Evolutionary conservation across 2,329 filamentous ascomycete genomes (phyloP), one percentile per base, ranked within the genome.

Genomic region (Fusarium sp.): DNA sequence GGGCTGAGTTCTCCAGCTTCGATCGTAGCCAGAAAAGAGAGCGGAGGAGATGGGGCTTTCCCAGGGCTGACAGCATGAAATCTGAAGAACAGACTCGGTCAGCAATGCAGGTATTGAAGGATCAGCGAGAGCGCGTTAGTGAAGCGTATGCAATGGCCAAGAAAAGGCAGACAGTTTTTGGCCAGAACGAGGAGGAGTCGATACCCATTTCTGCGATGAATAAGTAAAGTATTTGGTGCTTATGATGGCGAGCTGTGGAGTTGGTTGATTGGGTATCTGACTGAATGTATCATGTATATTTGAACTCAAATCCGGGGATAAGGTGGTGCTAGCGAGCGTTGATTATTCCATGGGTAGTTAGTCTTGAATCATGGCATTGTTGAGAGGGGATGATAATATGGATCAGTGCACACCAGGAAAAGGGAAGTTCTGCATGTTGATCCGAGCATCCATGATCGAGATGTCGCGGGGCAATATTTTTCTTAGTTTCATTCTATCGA

Each of bases 1-100:
- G 74, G 75, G 68, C 79, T 44, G 72, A 70, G 56, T 72, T 75
- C 49, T 75, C 76, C 32, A 75, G 74, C 58, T 65, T 51, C n/a
- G 61, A 71, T 7, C 68, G 72, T 11, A 63, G 62, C 19, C 49
- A 62, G 26, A 56, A 42, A 36, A 44, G 50, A 24, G 66, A 64
- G 20, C 42, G 49, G 24, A 62, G 38, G 34, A 69, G 54, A 38
- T 67, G 59, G 67, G 65, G 65, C 4, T 34, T 66, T n/a, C 51
- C 56, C 6, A 66, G 56, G 32, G 61, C 42, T n/a, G 64, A 68
- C 17, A 65, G 64, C 8, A 64, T 68, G 36, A 53, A 68, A 19
- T 40, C 38, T 8, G 34, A 56, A 24, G 56, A 62, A 11, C 46
- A 56, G 38, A 43, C 59, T 19, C 51, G 60, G 40, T 68, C 60